phyloP scores from a whole-genome alignment of 441 rosid species.

The Gossypium gossypioides region DNA sequence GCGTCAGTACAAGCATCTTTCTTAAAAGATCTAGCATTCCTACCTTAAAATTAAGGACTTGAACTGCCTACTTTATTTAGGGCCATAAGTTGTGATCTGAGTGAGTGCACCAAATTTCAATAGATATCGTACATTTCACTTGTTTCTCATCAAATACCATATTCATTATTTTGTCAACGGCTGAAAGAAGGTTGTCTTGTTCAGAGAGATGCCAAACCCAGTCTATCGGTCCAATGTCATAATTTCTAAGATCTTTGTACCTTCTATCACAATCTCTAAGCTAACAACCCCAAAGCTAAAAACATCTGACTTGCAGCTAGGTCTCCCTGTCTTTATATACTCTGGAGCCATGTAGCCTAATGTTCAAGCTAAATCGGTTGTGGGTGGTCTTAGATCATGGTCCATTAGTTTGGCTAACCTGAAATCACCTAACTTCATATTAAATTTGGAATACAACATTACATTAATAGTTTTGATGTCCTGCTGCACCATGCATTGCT shows the following conservation, averaged over 20 bases:
- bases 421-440: neutral
- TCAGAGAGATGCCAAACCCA: slow-evolving; percentile 18
- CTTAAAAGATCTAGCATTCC: slow-evolving; percentile 27
- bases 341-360: slow-evolving; percentile 16
- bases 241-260: slow-evolving; percentile 14
- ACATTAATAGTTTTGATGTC: slow-evolving; percentile 30
- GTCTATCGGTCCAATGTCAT: neutral
- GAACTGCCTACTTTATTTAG: slow-evolving; percentile 12
- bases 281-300: slow-evolving; percentile 15
- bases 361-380: slow-evolving; percentile 46
- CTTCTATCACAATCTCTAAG: slow-evolving; percentile 10
- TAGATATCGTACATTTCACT: neutral
- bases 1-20: slow-evolving; percentile 28
- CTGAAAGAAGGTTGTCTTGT: neutral
- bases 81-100: slow-evolving; percentile 11
- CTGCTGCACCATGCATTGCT: slow-evolving; percentile 30
- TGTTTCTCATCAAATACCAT: slow-evolving; percentile 1
- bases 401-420: neutral
- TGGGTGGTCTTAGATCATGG: neutral
- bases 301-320: slow-evolving; percentile 5
- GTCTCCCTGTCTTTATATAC: slow-evolving; percentile 28
- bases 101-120: slow-evolving; percentile 17
- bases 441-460: slow-evolving; percentile 23
- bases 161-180: neutral
- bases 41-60: slow-evolving; percentile 19